phyloP scores from a whole-genome alignment of 2,329 filamentous ascomycete species.

The Phaeosphaeriaceae sp. region DNA sequence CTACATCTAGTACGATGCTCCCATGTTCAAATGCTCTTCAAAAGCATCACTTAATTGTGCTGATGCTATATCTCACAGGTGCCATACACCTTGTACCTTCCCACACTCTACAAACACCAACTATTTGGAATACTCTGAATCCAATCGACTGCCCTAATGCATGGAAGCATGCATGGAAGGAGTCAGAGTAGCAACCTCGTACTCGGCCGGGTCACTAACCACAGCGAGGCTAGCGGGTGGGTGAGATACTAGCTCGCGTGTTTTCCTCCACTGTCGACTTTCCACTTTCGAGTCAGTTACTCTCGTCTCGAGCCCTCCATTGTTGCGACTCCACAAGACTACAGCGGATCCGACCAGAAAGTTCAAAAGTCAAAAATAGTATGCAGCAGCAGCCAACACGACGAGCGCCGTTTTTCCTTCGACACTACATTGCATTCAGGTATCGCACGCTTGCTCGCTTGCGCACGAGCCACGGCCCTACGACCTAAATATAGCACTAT shows the following conservation, averaged over 20 bases:
- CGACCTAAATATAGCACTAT: slow-evolving; percentile 9
- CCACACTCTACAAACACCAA: background rate
- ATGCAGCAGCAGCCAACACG: background rate
- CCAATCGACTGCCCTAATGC: background rate
- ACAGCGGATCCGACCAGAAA: background rate
- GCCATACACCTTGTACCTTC: background rate
- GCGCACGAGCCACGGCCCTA: slow-evolving; percentile 3
- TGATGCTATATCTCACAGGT: background rate
- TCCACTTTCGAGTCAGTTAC: background rate
- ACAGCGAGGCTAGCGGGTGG: background rate
- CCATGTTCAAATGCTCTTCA: background rate
- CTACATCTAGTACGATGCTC: too few species aligned
- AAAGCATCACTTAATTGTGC: background rate
- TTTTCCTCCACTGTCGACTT: background rate
- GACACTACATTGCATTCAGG: background rate
- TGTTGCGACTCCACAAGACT: background rate
- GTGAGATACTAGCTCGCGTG: background rate
- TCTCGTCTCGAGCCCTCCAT: background rate
- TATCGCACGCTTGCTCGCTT: slow-evolving; percentile 8
- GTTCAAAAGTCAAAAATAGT: background rate
- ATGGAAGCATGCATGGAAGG: slow-evolving; percentile 10
- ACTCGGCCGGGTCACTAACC: background rate
- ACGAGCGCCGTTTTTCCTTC: background rate
- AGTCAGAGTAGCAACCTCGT: slow-evolving; percentile 1
- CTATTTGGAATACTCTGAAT: background rate